Evolutionary conservation across 2,329 filamentous ascomycete species (phyloP).

Genomic region (Aspergillus brasiliensis): DNA sequence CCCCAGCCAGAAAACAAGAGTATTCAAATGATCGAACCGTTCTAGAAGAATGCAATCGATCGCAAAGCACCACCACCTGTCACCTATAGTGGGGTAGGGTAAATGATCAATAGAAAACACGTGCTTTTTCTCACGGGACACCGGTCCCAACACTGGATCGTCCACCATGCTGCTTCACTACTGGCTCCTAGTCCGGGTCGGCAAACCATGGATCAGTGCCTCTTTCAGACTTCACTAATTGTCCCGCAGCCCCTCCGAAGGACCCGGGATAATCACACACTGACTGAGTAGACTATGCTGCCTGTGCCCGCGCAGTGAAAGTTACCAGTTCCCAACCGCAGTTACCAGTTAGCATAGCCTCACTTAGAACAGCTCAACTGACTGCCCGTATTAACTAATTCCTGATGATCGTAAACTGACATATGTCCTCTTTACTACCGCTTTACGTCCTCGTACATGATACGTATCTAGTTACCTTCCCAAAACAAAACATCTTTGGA

Average conservation of each 20-base stretch:
- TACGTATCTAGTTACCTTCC: background rate
- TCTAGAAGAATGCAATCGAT: background rate
- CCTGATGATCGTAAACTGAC: background rate
- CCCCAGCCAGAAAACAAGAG: background rate
- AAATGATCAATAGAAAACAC: background rate
- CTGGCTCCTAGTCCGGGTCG: background rate
- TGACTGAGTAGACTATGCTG: background rate
- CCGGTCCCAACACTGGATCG: background rate
- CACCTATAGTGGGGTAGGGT: background rate
- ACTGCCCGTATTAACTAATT: background rate
- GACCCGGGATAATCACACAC: background rate
- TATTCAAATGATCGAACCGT: background rate
- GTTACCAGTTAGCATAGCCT: too few species aligned
- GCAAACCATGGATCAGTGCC: background rate
- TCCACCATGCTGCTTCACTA: background rate
- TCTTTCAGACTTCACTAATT: background rate
- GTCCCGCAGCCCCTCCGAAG: background rate
- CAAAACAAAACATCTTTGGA: background rate
- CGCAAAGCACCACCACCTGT: background rate
- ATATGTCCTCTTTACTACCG: background rate
- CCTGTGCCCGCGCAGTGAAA: background rate
- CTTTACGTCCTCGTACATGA: background rate
- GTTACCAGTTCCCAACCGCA: background rate
- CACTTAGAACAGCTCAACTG: background rate
- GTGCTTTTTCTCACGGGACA: background rate